Conservation (phyloP, 2,329 filamentous ascomycete species). For the Penicillium crustosum region DNA sequence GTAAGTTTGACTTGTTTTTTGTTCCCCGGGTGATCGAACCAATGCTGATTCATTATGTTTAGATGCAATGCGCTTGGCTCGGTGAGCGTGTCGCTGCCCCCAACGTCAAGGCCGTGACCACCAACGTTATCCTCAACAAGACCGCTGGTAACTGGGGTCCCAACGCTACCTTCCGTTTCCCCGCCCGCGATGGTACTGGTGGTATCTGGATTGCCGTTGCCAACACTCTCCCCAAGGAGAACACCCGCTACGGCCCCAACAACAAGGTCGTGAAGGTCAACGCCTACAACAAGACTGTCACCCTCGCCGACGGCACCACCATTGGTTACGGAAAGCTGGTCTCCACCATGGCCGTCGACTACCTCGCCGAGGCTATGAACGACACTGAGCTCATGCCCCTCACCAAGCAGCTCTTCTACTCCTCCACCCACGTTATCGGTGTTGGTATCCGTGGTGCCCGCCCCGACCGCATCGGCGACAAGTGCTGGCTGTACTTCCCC, state of each 20-base stretch:
- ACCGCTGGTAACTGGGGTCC: constrained; percentile 96
- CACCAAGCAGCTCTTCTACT: constrained; percentile 93
- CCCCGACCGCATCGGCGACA: constrained; percentile 95
- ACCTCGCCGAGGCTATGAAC: constrained; percentile 80
- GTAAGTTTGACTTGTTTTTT: constrained; percentile 50
- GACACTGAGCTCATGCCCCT: constrained; percentile 79
- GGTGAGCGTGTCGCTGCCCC: constrained; percentile 97
- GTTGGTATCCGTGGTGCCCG: constrained; percentile 89
- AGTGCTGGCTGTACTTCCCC: constrained; percentile 99
- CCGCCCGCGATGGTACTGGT: constrained; percentile 89
- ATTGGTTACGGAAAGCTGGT: constrained; percentile 90
- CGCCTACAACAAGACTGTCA: constrained; percentile 78
- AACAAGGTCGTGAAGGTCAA: constrained; percentile 85
- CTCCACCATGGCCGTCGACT: constrained; percentile 94
- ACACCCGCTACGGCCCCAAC: constrained; percentile 83
- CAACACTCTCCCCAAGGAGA: constrained; percentile 86
- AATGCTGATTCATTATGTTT: constrained; percentile 13
- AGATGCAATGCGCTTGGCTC: constrained; percentile 99
- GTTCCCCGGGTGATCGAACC: no score
- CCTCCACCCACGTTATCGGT: constrained; percentile 94
- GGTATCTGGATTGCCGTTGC: constrained; percentile 99
- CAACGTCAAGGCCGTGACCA: constrained; percentile 88
- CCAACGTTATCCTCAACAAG: constrained; percentile 95
- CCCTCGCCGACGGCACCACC: constrained; percentile 78
- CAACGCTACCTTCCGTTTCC: constrained; percentile 98